Percentiles rank a stretch among this genome's conserved stretches.
These are phyloP conservation scores for Cyclotella sp. DNA, from an alignment of 108 stramenopile genomes.

Conservation along the genomic window DNA sequence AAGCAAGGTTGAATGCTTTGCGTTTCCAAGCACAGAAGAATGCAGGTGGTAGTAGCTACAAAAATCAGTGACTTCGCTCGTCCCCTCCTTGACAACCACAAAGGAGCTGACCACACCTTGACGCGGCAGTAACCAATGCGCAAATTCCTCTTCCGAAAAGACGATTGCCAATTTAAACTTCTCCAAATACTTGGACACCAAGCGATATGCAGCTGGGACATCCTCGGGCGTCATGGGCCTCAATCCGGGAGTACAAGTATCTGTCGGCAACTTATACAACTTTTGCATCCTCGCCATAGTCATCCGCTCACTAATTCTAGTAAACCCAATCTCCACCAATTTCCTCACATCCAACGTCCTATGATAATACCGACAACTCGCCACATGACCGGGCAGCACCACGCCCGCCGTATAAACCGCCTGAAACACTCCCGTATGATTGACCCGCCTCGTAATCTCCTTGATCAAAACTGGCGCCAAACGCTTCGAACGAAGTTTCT, in stretches of 20 bases:
- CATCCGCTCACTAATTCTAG: conserved; percentile 84
- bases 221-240: conserved; percentile 82
- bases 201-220: conserved; percentile 76
- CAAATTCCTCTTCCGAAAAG: conserved; percentile 89
- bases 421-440: conserved; percentile 91
- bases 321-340: conserved; percentile 94
- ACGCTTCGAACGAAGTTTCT: conserved; percentile 95
- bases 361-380: conserved; percentile 94
- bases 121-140: conserved; percentile 96
- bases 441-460: conserved; percentile 98
- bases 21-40: conserved; percentile 82
- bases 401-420: conserved; percentile 99
- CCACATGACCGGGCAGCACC: conserved; percentile 93
- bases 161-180: conserved; percentile 84
- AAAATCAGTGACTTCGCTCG: conserved; percentile 81
- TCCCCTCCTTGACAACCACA: conserved; percentile 71
- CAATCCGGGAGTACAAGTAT: conserved; percentile 53
- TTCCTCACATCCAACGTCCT: conserved; percentile 95
- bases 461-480: conserved; percentile 99
- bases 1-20: conserved; percentile 83
- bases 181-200: conserved; percentile 82
- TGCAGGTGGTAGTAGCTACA: conserved; percentile 96
- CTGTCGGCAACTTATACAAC: conserved; percentile 83
- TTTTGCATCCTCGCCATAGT: conserved; percentile 95
- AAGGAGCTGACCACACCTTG: conserved; percentile 91